Percentiles rank a stretch among this genome's conserved stretches.
Evolutionary conservation across 2,329 filamentous ascomycete genomes (phyloP).

Genomic region (Cladosporium cucumerinum): DNA sequence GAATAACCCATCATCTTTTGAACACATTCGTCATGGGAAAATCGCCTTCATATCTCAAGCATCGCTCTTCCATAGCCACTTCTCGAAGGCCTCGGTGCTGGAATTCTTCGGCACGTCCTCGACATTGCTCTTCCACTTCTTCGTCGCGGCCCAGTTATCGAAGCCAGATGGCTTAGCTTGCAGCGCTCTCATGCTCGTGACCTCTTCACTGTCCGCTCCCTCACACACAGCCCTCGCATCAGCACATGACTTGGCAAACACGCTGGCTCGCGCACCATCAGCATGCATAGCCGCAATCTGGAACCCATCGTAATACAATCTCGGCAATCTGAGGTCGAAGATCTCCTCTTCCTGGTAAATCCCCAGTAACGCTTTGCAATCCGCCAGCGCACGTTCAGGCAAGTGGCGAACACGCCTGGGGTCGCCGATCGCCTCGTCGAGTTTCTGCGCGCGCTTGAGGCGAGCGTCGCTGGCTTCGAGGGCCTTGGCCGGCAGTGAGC

Average conservation of each 20-base stretch:
- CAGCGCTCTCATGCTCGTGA: constrained; percentile 18
- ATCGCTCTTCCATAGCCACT: constrained; percentile 11
- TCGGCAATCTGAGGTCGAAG: constrained; percentile 23
- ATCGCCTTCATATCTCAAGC: neutral
- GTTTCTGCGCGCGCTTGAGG: constrained; percentile 20
- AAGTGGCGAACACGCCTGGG: constrained; percentile 22
- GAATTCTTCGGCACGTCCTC: constrained; percentile 17
- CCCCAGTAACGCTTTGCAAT: constrained; percentile 19
- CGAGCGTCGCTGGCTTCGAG: constrained; percentile 33
- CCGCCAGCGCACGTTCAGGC: constrained; percentile 22
- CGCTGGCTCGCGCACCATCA: constrained; percentile 21
- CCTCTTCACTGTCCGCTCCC: constrained; percentile 23
- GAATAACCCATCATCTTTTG: neutral
- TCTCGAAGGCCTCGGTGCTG: neutral
- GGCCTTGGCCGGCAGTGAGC: constrained; percentile 35
- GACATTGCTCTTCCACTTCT: constrained; percentile 24
- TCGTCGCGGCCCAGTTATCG: constrained; percentile 24
- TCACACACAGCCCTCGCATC: constrained; percentile 24
- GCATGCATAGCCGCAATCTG: constrained; percentile 28
- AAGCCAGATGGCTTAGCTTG: constrained; percentile 20
- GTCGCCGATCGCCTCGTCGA: constrained; percentile 26
- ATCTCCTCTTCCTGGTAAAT: constrained; percentile 23
- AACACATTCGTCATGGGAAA: neutral
- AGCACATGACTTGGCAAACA: constrained; percentile 21
- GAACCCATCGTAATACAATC: constrained; percentile 28